These are phyloP conservation scores for Vitis riparia DNA, from an alignment of 164 flowering plant genomes.

Conservation along the genomic window DNA sequence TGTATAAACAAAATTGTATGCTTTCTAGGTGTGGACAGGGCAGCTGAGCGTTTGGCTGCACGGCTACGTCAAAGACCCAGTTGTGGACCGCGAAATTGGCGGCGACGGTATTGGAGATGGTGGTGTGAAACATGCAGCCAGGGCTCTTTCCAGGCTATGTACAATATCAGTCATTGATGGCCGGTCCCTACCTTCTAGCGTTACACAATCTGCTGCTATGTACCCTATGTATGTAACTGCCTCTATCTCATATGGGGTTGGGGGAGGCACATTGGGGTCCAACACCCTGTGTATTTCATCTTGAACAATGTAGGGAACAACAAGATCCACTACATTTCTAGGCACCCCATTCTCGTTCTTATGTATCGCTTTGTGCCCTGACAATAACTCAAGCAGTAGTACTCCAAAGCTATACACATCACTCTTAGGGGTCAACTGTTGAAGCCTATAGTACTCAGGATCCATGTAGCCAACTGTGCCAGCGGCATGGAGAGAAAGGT, in stretches of 20 bases:
- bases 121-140: slow-evolving; percentile 43
- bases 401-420: slow-evolving; percentile 93
- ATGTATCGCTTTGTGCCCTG: slow-evolving; percentile 76
- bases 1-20: slow-evolving; percentile 1
- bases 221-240: slow-evolving; percentile 69
- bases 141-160: slow-evolving; percentile 58
- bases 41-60: neutral
- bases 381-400: slow-evolving; percentile 64
- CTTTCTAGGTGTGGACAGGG: neutral
- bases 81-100: slow-evolving; percentile 35
- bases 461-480: slow-evolving; percentile 92
- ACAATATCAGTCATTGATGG: slow-evolving; percentile 75
- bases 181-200: slow-evolving; percentile 47
- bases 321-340: slow-evolving; percentile 74
- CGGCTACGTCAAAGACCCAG: slow-evolving; percentile 27
- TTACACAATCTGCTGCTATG: slow-evolving; percentile 77
- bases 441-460: slow-evolving; percentile 80
- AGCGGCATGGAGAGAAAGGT: slow-evolving; percentile 61
- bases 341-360: slow-evolving; percentile 47
- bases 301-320: slow-evolving; percentile 53
- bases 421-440: slow-evolving; percentile 61
- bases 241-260: slow-evolving; percentile 81
- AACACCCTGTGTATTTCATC: slow-evolving; percentile 66
- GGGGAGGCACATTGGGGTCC: slow-evolving; percentile 64
- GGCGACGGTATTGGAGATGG: slow-evolving; percentile 6